phyloP scores from a whole-genome alignment of 108 stramenopile genomes.

The Fragilaria radians region DNA sequence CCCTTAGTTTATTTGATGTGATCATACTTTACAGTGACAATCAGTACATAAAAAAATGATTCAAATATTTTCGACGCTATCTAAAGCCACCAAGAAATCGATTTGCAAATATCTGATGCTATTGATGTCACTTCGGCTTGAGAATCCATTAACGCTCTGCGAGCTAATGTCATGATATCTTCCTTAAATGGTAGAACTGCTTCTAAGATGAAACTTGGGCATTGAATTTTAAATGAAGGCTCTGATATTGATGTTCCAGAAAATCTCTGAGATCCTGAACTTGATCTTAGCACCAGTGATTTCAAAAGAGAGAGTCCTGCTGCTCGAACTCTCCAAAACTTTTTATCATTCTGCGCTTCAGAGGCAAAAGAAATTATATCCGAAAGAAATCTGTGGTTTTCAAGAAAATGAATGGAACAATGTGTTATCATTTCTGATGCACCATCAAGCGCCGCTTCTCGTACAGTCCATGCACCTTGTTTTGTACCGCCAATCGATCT shows the following conservation, averaged over 20 bases:
- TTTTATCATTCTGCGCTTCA: slow-evolving; percentile 54
- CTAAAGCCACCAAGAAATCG: slow-evolving; percentile 51
- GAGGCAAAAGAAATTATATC: slow-evolving; percentile 34
- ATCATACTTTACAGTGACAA: no score
- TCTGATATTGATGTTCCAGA: slow-evolving; percentile 22
- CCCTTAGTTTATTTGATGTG: no score
- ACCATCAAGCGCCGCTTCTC: slow-evolving; percentile 43
- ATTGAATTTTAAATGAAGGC: slow-evolving; percentile 12
- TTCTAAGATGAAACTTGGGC: slow-evolving; percentile 51
- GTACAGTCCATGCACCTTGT: slow-evolving; percentile 48
- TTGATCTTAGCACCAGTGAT: slow-evolving; percentile 32
- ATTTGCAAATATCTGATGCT: slow-evolving; percentile 42
- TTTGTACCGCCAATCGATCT: slow-evolving; percentile 19
- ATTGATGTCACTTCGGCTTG: slow-evolving; percentile 64
- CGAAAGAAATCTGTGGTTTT: slow-evolving; percentile 25
- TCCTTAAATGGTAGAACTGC: slow-evolving; percentile 75
- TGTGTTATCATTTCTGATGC: slow-evolving; percentile 40
- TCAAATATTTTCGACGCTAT: not conserved
- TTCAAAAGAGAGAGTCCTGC: slow-evolving; percentile 25
- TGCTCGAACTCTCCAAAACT: slow-evolving; percentile 75
- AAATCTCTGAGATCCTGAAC: slow-evolving; percentile 10
- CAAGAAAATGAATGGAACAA: slow-evolving; percentile 25
- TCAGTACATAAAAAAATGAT: not conserved
- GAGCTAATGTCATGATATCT: slow-evolving; percentile 39
- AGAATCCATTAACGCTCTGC: slow-evolving; percentile 42